Evolutionary conservation across 2,329 filamentous ascomycete species (phyloP).

Genomic region (Claviceps pazoutovae): DNA sequence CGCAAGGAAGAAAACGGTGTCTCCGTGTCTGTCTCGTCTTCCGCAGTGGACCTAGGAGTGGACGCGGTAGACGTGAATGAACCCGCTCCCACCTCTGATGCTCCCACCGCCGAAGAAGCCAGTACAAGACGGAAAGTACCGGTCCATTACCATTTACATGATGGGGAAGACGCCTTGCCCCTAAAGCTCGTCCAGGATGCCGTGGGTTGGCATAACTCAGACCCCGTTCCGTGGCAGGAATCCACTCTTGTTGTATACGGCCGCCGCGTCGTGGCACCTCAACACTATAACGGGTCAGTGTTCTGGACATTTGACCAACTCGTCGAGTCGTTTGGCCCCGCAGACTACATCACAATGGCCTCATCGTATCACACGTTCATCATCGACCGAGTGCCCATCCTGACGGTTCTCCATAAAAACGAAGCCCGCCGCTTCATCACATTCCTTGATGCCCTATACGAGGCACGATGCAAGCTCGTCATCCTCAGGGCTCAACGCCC

Average conservation of each 20-base stretch:
- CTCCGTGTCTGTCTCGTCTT: background rate
- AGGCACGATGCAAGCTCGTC: slow-evolving; percentile 64
- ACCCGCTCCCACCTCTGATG: background rate
- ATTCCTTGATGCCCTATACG: slow-evolving; percentile 66
- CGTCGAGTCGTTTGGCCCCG: slow-evolving; percentile 57
- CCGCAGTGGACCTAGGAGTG: background rate
- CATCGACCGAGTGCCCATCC: slow-evolving; percentile 52
- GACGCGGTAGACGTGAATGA: background rate
- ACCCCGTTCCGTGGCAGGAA: slow-evolving; percentile 26
- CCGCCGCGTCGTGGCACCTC: slow-evolving; percentile 44
- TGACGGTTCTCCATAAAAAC: slow-evolving; percentile 59
- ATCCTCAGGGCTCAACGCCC: slow-evolving; percentile 47
- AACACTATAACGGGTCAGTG: slow-evolving; percentile 41
- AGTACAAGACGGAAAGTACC: slow-evolving; percentile 13
- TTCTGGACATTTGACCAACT: slow-evolving; percentile 56
- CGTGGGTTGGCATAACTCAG: slow-evolving; percentile 11
- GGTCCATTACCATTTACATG: slow-evolving; percentile 16
- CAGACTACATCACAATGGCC: slow-evolving; percentile 71
- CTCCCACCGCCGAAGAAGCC: background rate
- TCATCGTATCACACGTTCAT: slow-evolving; percentile 70
- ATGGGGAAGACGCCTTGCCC: slow-evolving; percentile 16
- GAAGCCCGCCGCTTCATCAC: slow-evolving; percentile 72
- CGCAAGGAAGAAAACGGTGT: slow-evolving; percentile 30
- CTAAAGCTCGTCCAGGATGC: slow-evolving; percentile 10
- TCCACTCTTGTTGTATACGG: slow-evolving; percentile 44